phyloP scores from a whole-genome alignment of 139 green algal genomes.

The Chlorella sorokiniana region DNA sequence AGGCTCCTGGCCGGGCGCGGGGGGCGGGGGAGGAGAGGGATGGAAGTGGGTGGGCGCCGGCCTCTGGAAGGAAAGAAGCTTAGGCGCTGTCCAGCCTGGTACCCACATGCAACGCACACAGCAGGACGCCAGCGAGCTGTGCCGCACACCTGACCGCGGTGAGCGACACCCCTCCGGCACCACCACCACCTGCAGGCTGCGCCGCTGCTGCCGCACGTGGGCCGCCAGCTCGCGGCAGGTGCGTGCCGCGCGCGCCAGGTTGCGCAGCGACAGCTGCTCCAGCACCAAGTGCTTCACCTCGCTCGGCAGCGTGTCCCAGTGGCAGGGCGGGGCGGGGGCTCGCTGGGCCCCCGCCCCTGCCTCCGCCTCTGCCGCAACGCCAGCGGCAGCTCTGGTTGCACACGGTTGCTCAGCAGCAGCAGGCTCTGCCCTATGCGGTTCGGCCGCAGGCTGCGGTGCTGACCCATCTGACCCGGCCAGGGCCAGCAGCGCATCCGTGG shows the following conservation, averaged over 20 bases:
- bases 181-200: slow-evolving; percentile 2
- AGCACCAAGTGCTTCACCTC: slow-evolving; percentile 19
- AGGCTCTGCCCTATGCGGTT: background rate
- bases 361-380: background rate
- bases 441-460: background rate
- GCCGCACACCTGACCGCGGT: slow-evolving; percentile 10
- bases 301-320: slow-evolving; percentile 4
- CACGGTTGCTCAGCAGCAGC: background rate
- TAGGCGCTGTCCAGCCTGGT: too few species aligned
- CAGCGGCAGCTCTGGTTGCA: background rate
- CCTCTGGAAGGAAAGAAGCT: background rate
- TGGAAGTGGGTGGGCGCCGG: background rate
- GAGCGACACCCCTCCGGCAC: slow-evolving; percentile 20
- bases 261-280: slow-evolving; percentile 21
- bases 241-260: slow-evolving; percentile 19
- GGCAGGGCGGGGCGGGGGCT: background rate
- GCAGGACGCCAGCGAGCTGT: too few species aligned
- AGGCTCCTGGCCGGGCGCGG: background rate
- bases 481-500: slow-evolving; percentile 15
- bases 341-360: background rate
- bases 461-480: background rate
- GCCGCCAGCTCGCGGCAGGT: slow-evolving; percentile 14
- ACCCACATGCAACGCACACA: too few species aligned
- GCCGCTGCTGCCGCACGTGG: slow-evolving; percentile 24
- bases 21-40: background rate